Base-by-base conservation (phyloP, 352 stramenopile species). In the Blastocystis sp. region DNA sequence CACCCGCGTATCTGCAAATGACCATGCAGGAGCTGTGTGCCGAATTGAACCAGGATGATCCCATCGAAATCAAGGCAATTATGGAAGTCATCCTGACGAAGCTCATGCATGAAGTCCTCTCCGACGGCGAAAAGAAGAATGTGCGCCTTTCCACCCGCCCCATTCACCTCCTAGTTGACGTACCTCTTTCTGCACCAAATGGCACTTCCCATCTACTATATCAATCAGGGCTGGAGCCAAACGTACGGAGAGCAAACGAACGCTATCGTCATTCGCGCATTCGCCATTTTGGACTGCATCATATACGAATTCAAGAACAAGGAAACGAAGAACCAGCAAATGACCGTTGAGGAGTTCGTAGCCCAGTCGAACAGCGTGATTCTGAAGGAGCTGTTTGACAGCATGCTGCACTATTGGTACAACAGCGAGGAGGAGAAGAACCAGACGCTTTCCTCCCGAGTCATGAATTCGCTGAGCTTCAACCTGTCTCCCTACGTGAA, bases 241-340 rank as follows among this genome's bases (percentile, higher is more conserved):
- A 81, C 71, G 23, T 81, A 67, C 66, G 71, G 71, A 1, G 45
- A 81, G 17, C 41, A 19, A 11, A 81, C 71, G 3, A 81, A 81
- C 66, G 48, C 28, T 41, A 81, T 81, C 48, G 71, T 81, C 19
- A 10, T 41, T n/a, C 48, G 71, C 34, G 71, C 71, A 3, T 81
- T 81, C 66, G 71, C 60, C 10, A 81, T 81, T n/a, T 81, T 81
- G n/a, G 53, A 45, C 10, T 62, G n/a, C 10, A 59, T 81, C 17
- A 81, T 81, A 28, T 81, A 81, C 60, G 71, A 81, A 81, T 81
- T 81, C 48, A 81, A 66, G 48, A 81, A 81, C 17, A 62, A 59
- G 40, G 71, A 81, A 48, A 81, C 41, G 41, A 56, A 60, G 28
- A 65, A 65, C 52, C 71, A 38, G 5, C 43, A 2, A 48, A 21